Evolutionary conservation across 73 alveolate species (phyloP), one percentile per base, ranked within the genome.

Genomic region (Paramecium octaurelia): DNA sequence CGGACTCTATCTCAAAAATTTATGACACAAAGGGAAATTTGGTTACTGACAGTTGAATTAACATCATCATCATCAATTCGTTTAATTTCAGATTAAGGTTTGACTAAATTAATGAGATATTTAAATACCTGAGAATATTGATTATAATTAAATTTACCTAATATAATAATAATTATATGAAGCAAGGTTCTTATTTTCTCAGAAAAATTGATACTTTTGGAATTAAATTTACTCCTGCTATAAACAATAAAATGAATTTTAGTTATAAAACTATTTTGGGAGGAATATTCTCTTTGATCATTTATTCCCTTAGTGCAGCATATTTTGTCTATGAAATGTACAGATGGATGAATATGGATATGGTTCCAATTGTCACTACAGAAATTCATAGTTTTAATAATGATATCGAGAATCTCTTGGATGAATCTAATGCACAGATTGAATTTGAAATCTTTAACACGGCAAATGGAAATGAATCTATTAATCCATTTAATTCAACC

Each of bases 1-100:
- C 43, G 44, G 1, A 21, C 91, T 48, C 75, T 44, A 44, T 44
- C 75, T 27, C 46, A 27, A 80, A n/a, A n/a, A n/a, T n/a, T n/a
- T n/a, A 21, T 76, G 58, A 42, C 75, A 16, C 8, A 80, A 35
- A 20, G 91, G 91, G 31, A 76, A 31, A 73, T 73, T 35, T 18
- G 59, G 35, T 73, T 73, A 21, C 60, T 36, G n/a, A 76, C 35
- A 9, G 54, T 31, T 43, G 57, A 42, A 42, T 34, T 80, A 8
- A 31, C 43, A 44, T 42, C 91, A 23, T 80, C 43, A 44, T 42
- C 91, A 23, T 80, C 70, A 24, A 48, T 31, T 80, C 54, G 24
- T 6, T 75, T 80, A n/a, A 80, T 43, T 44, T 76, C 91, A 20
- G 91, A 80, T 80, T 80, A 31, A 34, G 91, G 91, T 80, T 0